These are phyloP conservation scores for Pugionium dolabratum DNA, from an alignment of 345 rosid genomes.

Conservation along the genomic window DNA sequence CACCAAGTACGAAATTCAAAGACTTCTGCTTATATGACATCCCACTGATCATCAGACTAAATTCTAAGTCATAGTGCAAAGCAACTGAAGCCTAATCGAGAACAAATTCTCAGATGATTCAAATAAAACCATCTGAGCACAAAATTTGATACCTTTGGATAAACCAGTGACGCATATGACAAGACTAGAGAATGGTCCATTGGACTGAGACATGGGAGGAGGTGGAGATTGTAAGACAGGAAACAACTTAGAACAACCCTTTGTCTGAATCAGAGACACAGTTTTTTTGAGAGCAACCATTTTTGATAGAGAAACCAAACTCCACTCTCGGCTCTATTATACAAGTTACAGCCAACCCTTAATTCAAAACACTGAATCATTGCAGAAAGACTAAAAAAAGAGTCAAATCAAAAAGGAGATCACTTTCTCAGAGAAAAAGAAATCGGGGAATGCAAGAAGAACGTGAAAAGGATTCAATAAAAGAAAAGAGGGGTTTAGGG, in stretches of 20 bases:
- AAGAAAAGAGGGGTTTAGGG: conserved; percentile 41
- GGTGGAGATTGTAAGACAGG: conserved; percentile 58
- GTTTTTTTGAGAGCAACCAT: conserved; percentile 57
- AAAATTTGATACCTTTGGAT: conserved; percentile 61
- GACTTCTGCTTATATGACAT: background rate
- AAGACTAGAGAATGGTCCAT: conserved; percentile 69
- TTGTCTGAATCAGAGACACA: conserved; percentile 64
- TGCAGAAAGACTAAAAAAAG: conserved; percentile 30
- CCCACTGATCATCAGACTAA: background rate
- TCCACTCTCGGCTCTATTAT: background rate
- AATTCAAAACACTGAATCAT: conserved; percentile 40
- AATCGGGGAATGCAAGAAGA: conserved; percentile 35
- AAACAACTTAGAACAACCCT: conserved; percentile 78
- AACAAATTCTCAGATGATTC: background rate
- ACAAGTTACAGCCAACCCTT: conserved; percentile 18
- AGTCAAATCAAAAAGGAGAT: conserved; percentile 22
- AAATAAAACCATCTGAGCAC: background rate
- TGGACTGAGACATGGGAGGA: conserved; percentile 43
- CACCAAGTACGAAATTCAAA: background rate
- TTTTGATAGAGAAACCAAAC: background rate
- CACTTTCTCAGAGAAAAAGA: conserved; percentile 33
- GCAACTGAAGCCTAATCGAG: background rate
- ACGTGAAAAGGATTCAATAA: conserved; percentile 32
- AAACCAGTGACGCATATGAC: conserved; percentile 91
- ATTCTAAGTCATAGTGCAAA: background rate